Evolutionary conservation across 2,329 filamentous ascomycete species (phyloP).

Genomic region (Byssochlamys sp.): DNA sequence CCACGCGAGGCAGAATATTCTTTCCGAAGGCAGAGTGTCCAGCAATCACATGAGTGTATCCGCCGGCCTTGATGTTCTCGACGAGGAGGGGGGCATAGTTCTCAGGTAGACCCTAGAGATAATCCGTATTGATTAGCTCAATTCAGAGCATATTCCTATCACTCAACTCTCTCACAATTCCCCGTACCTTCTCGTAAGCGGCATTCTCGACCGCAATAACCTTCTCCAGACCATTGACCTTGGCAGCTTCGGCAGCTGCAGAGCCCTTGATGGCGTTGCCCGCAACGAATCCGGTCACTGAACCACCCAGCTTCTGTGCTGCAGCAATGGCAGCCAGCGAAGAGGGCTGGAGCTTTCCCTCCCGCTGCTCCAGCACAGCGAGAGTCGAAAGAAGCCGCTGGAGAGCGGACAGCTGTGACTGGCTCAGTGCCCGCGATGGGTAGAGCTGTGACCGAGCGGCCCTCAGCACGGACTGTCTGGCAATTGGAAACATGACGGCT

Average conservation of each 20-base stretch:
- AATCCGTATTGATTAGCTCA: not conserved
- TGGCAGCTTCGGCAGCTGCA: conserved; percentile 72
- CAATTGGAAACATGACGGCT: conserved; percentile 24
- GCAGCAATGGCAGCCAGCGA: conserved; percentile 80
- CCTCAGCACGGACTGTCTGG: conserved; percentile 32
- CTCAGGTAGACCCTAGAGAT: conserved; percentile 68
- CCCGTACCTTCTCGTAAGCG: conserved; percentile 75
- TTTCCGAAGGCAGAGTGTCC: conserved; percentile 95
- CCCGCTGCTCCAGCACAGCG: conserved; percentile 82
- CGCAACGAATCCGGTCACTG: conserved; percentile 78
- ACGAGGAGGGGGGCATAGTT: conserved; percentile 87
- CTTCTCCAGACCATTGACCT: conserved; percentile 84
- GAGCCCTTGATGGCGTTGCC: conserved; percentile 63
- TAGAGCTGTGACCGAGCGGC: conserved; percentile 39
- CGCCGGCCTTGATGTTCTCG: conserved; percentile 93
- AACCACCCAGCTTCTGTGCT: conserved; percentile 73
- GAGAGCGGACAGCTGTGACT: conserved; percentile 40
- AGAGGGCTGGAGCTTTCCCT: conserved; percentile 72
- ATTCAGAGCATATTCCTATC: conserved; percentile 4
- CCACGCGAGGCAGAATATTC: conserved; percentile 81
- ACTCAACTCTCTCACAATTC: not conserved
- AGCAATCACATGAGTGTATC: conserved; percentile 82
- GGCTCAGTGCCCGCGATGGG: conserved; percentile 29
- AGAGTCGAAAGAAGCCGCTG: conserved; percentile 73
- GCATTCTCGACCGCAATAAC: conserved; percentile 78